Evolutionary conservation across 371 early-diverging fungal species (phyloP).

Genomic region (Haplosporangium sp.): DNA sequence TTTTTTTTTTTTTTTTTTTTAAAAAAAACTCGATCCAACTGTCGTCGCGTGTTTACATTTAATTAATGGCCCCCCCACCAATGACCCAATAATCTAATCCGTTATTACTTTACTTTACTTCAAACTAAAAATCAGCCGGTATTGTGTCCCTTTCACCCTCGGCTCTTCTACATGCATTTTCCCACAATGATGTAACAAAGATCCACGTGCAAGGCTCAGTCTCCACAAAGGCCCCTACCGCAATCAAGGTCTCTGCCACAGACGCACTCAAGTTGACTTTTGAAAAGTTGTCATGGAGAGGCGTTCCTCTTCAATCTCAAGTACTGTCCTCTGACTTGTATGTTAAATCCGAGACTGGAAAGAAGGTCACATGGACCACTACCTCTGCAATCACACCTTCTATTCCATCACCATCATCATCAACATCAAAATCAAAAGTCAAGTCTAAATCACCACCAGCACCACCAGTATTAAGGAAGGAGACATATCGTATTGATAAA

Average conservation of each 20-base stretch:
- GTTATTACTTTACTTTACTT: background rate
- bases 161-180: conserved; percentile 29
- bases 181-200: conserved; percentile 47
- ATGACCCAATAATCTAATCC: background rate
- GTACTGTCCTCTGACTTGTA: conserved; percentile 25
- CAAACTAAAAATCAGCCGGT: conserved; percentile 17
- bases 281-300: conserved; percentile 43
- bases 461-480: conserved; percentile 9
- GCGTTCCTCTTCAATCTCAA: conserved; percentile 23
- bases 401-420: background rate
- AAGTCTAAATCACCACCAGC: background rate
- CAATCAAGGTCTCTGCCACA: conserved; percentile 22
- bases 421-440: background rate
- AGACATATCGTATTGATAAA: conserved; percentile 33
- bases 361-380: conserved; percentile 39
- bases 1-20: background rate
- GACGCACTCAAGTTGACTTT: conserved; percentile 41
- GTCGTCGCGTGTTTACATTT: too few relatives aligned
- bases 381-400: conserved; percentile 17
- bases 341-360: conserved; percentile 28
- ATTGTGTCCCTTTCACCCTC: conserved; percentile 35
- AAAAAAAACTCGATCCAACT: too few relatives aligned
- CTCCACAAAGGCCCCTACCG: conserved; percentile 18
- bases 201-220: conserved; percentile 42
- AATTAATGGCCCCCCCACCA: too few relatives aligned